phyloP scores from a whole-genome alignment of 1,284 basidiomycete species.

The Pyrrhoderma lamaoense region DNA sequence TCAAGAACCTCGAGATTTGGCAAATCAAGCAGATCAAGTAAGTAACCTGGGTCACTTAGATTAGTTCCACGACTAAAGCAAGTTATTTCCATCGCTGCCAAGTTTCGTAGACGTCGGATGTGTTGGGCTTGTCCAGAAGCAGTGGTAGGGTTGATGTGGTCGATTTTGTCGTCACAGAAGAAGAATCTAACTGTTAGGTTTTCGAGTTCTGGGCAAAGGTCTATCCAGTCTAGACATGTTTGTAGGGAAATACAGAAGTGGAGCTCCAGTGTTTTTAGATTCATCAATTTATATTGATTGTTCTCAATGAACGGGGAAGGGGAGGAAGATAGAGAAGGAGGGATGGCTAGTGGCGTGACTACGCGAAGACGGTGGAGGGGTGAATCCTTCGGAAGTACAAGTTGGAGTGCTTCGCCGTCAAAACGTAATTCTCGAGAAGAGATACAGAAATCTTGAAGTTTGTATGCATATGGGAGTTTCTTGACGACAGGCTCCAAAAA shows the following conservation, averaged over 20 bases:
- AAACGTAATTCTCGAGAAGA: constrained; percentile 2
- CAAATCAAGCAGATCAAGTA: constrained; percentile 7
- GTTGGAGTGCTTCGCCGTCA: not conserved
- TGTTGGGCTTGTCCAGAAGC: not conserved
- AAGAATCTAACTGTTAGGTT: constrained; percentile 5
- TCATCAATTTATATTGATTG: too few relatives aligned
- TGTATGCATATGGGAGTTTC: not conserved
- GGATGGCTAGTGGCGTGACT: constrained; percentile 2
- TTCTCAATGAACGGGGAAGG: not conserved
- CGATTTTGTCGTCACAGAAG: not conserved
- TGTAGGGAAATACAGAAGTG: constrained; percentile 10
- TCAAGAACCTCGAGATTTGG: not conserved
- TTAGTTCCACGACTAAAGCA: not conserved
- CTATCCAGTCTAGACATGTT: constrained; percentile 7
- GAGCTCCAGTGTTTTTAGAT: constrained; percentile 1
- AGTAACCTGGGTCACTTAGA: not conserved
- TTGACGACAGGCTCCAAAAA: not conserved
- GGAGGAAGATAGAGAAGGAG: too few relatives aligned
- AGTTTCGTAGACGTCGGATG: not conserved
- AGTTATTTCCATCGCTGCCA: not conserved
- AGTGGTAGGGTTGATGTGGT: not conserved
- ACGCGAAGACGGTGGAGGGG: constrained; percentile 1
- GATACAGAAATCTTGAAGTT: constrained; percentile 2
- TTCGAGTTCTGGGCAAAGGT: constrained; percentile 5
- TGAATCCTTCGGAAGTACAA: constrained; percentile 1